Evolutionary conservation across 73 alveolate species (phyloP).

Genomic region (Stentor roeselii): DNA sequence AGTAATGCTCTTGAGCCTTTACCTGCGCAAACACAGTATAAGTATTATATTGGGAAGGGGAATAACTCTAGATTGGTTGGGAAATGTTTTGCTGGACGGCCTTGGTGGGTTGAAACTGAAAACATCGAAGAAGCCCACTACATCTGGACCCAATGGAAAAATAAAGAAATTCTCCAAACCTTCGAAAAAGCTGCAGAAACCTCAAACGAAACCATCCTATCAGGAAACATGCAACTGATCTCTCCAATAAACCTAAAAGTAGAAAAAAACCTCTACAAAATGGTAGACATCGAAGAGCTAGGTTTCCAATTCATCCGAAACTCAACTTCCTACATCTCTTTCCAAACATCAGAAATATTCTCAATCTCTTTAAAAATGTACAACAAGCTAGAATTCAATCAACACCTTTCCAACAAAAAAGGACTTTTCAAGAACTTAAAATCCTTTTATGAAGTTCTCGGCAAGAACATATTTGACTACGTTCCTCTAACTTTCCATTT

Average conservation of each 20-base stretch:
- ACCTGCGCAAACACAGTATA: slow-evolving; percentile 12
- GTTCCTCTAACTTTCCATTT: slow-evolving; percentile 79
- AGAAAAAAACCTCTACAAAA: background rate
- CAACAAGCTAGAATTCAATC: background rate
- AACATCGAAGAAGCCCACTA: slow-evolving; percentile 43
- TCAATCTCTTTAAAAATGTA: slow-evolving; percentile 15
- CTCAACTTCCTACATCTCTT: background rate
- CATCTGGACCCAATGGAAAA: slow-evolving; percentile 40
- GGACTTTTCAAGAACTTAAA: slow-evolving; percentile 74
- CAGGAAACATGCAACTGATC: background rate
- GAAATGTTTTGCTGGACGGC: slow-evolving; percentile 44
- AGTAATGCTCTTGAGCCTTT: slow-evolving; percentile 8
- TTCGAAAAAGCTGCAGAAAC: background rate
- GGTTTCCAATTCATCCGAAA: slow-evolving; percentile 18
- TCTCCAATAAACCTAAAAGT: background rate
- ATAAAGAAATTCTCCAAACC: background rate
- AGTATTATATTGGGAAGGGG: slow-evolving; percentile 73
- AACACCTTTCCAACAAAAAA: slow-evolving; percentile 34
- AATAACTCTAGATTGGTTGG: slow-evolving; percentile 59
- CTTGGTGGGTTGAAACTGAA: slow-evolving; percentile 70
- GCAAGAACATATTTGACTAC: slow-evolving; percentile 51
- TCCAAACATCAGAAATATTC: background rate
- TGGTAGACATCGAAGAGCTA: slow-evolving; percentile 19
- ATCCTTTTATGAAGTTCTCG: slow-evolving; percentile 59
- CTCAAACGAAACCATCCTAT: background rate